Evolutionary conservation across 495 filamentous ascomycete genomes (phyloP), one percentile per base, ranked within the genome.

Genomic region (Podospora appendiculata): DNA sequence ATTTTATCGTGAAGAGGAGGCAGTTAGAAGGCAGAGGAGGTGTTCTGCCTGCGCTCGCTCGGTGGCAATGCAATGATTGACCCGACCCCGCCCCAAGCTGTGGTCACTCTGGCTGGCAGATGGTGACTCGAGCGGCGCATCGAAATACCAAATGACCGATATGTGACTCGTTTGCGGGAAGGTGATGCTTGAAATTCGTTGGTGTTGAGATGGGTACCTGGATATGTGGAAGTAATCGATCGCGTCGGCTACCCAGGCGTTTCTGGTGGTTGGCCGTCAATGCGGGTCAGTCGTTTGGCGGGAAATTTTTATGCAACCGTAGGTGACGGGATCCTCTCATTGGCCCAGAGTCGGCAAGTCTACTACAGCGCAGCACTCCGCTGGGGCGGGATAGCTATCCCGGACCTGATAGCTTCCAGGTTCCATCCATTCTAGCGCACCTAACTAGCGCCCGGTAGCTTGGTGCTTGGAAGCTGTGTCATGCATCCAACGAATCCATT

Each of bases 271-370:
- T 36, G 7, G 32, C 25, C 6, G 16, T 18, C 41, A 42, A 16
- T 56, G 34, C 34, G 41, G 49, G 46, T 55, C 38, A 12, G n/a
- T 32, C 16, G 16, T 38, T 12, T 32, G 52, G 54, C 47, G 46
- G 58, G 57, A 63, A 56, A 51, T 60, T 63, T 63, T 55, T 57
- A 49, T 53, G 49, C 25, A 40, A 46, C 48, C 32, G 41, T 35
- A 13, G 9, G 54, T 51, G 40, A 48, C 43, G 50, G 38, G 5
- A 25, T 25, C 25, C 45, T 45, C 48, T 61, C 45, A 63, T 63
- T 63, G 60, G 60, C 50, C 25, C 25, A 25, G 5, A 25, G 25
- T 25, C 5, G 5, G 25, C 25, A 25, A 25, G 25, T 25, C 25
- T 2, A 25, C 25, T 25, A 25, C 25, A 25, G 2, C 25, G 25